Evolutionary conservation across 495 filamentous ascomycete species (phyloP), one percentile per base, ranked within the genome.

Genomic region (Penicillium cataractarum): DNA sequence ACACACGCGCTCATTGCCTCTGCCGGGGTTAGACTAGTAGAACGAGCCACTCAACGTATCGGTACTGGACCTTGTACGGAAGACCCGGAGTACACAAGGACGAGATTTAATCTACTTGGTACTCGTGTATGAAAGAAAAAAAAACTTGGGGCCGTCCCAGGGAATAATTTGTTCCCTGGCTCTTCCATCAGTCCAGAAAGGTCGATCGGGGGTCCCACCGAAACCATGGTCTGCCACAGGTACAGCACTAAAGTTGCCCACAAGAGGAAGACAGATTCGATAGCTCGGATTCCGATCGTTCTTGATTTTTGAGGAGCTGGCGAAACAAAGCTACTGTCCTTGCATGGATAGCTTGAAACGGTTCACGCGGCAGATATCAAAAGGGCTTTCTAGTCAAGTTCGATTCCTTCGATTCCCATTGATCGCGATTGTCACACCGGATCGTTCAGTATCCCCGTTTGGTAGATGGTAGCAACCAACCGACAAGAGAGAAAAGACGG

Each of bases 221-320:
- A 40, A 29, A 44, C 48, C 26, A 60, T 44, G 57, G 57, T 31
- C 57, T 39, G 31, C 48, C 35, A 53, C 57, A 53, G 24, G 37
- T 40, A 26, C 54, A 19, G 22, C 40, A 58, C 58, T 53, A 50
- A 35, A 64, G 17, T 27, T 17, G 13, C 24, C 46, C 46, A 27
- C 10, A 13, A 3, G 9, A 29, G 24, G 12, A 8, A 29, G 13
- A 4, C 1, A 50, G 29, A 29, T 15, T 50, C 46, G 24, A 50
- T 50, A 29, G 46, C 46, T 50, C 12, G 46, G 9, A 26, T 29
- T 21, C 22, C 24, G 26, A 27, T 50, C 44, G 24, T 4, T 27
- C 13, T 50, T 49, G n/a, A 6, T 5, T 17, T 39, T 39, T 17
- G 2, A 6, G 35, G 15, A 17, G 46, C 22, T 22, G 19, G 12